A percentile compares a stretch with the other conserved stretches of the same genome.
phyloP scores from a whole-genome alignment of 306 rosid genomes.

The Calophaca sinica region DNA sequence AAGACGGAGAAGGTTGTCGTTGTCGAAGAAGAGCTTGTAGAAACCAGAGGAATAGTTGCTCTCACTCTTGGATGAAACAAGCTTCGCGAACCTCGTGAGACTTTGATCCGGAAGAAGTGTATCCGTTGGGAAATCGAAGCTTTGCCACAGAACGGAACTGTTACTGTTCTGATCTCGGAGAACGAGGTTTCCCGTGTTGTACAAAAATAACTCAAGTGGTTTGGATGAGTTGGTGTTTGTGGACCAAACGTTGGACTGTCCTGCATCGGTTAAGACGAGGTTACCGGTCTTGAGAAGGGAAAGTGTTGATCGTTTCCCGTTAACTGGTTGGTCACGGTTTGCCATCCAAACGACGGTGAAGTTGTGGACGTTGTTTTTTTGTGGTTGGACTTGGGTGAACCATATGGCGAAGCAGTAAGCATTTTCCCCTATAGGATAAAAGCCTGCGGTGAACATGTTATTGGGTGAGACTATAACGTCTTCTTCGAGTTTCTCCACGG shows the following conservation, averaged over 20 bases:
- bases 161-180: background rate
- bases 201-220: background rate
- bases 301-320: constrained; percentile 27
- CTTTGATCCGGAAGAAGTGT: constrained; percentile 30
- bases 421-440: background rate
- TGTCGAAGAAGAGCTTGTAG: constrained; percentile 35
- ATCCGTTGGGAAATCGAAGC: constrained; percentile 39
- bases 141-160: background rate
- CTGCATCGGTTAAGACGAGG: constrained; percentile 27
- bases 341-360: constrained; percentile 37
- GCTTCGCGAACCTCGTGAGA: background rate
- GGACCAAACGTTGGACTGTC: constrained; percentile 3
- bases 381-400: background rate
- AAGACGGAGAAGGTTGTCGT: constrained; percentile 34
- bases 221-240: background rate
- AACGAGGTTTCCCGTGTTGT: constrained; percentile 24
- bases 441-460: constrained; percentile 33
- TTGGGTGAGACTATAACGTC: constrained; percentile 1
- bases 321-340: constrained; percentile 34
- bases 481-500: background rate
- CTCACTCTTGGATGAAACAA: constrained; percentile 15
- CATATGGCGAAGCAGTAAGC: constrained; percentile 32
- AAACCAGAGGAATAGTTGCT: constrained; percentile 19
- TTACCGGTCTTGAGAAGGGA: constrained; percentile 29
- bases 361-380: background rate